Evolutionary conservation across 352 stramenopile species (phyloP).

Genomic region (Phytopythium sindhum): DNA sequence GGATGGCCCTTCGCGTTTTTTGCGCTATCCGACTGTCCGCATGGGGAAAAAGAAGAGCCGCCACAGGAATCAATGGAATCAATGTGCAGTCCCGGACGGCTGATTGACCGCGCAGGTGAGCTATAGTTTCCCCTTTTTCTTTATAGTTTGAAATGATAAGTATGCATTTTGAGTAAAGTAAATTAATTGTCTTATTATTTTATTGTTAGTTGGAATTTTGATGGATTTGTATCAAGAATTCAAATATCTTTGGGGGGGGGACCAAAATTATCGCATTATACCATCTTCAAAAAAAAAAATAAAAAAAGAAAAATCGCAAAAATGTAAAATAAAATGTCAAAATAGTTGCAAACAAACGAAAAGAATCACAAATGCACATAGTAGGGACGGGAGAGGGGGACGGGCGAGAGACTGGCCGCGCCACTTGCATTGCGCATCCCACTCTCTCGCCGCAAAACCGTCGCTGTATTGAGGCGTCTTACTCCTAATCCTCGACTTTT

Average conservation of each 20-base stretch:
- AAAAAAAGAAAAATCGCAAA: background rate
- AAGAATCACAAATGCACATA: background rate
- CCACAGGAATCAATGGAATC: background rate
- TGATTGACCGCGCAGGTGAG: background rate
- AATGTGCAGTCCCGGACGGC: background rate
- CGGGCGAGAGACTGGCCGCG: background rate
- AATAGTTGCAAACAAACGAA: background rate
- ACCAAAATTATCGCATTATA: no score
- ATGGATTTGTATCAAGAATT: no score
- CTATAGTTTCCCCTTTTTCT: no score
- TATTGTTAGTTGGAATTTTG: no score
- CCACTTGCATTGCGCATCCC: background rate
- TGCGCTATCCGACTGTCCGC: background rate
- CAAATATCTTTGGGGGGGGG: no score
- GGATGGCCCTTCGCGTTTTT: background rate
- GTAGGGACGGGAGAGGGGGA: background rate
- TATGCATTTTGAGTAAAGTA: no score
- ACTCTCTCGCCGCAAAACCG: conserved; percentile 2
- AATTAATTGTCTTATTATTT: no score
- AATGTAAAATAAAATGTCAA: background rate
- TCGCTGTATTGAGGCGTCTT: background rate
- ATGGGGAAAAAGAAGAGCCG: background rate
- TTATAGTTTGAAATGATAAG: no score
- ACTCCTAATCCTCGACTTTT: background rate
- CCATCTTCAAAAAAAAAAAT: no score